Base-by-base conservation (phyloP, 108 stramenopile species). In the Aurantiochytrium sp. region DNA sequence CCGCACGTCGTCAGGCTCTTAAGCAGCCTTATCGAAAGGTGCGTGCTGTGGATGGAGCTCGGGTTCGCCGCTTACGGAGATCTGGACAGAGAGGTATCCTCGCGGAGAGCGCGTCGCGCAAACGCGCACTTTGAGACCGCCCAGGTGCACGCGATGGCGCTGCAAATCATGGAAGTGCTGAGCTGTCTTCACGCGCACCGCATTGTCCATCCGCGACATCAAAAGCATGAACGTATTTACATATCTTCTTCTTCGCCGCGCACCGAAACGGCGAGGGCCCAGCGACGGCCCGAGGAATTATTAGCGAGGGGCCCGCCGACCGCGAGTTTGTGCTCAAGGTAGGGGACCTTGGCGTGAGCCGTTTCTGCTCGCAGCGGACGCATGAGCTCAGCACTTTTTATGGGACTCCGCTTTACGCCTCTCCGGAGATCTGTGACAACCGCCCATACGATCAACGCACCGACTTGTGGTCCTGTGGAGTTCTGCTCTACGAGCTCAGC, bases 1-100 rank as follows among this genome's bases (percentile, higher is more conserved):
- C 90, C 92, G 27, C 89, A 92, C 53, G 91, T 93, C 21, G 90
- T 93, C 15, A 69, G 55, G 27, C 93, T 92, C 85, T 90, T 89
- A 31, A 92, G 92, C 54, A 90, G 89, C 68, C 93, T 93, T 59
- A 42, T 8, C 10, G 88, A 88, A 5, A 50, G 88, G 12, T 73
- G 59, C 15, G 69, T 88, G 37, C 59, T 93, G 34, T 90, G 91
- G 87, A 92, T 91, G 55, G 90, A 89, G 55, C 59, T 91, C 17
- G 90, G 89, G 31, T 89, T 39, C 69, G 88, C 88, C 3, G 50
- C 27, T 4, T 34, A 54, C 30, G 90, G 90, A 10, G 90, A 91
- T 55, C 52, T 91, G 36, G 4, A n/a, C 6, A 19, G 39, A 10
- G 48, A 87, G 8, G 48, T 91, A 4, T 8, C 24, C 30, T 30